Conservation (phyloP, 768 basidiomycete genomes). For the Leccinum aurantiacum region DNA sequence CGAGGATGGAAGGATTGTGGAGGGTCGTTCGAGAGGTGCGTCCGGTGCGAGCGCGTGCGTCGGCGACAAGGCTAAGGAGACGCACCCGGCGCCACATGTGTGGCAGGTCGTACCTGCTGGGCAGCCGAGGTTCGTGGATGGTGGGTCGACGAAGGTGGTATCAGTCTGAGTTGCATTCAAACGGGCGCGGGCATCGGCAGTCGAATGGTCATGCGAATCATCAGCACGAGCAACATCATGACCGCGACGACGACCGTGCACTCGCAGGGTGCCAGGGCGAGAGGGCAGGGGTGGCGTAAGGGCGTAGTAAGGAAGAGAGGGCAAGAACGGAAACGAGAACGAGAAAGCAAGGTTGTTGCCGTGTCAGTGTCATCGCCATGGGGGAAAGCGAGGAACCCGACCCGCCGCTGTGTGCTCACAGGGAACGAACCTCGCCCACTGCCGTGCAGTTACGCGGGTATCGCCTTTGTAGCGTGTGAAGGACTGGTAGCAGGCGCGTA, state of each 20-base stretch:
- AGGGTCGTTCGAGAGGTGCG: constrained; percentile 79
- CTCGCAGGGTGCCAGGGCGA: no score
- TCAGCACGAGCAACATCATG: constrained; percentile 5
- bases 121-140: constrained; percentile 20
- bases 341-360: no score
- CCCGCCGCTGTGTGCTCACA: no score
- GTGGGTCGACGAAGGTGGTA: neutral
- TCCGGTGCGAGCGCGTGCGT: constrained; percentile 1
- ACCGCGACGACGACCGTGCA: neutral
- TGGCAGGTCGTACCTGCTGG: constrained; percentile 73
- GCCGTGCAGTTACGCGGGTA: no score
- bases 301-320: no score
- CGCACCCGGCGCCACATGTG: constrained; percentile 70
- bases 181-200: neutral
- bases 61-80: neutral
- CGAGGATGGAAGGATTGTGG: constrained; percentile 79
- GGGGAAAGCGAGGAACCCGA: no score
- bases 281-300: no score
- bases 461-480: no score
- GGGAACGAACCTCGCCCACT: no score
- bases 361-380: no score
- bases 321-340: no score
- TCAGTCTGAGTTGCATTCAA: neutral
- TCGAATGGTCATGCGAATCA: constrained; percentile 11
- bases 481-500: no score